These are phyloP conservation scores for Penicillium odoratum DNA, from an alignment of 495 filamentous ascomycete genomes.

Conservation along the genomic window DNA sequence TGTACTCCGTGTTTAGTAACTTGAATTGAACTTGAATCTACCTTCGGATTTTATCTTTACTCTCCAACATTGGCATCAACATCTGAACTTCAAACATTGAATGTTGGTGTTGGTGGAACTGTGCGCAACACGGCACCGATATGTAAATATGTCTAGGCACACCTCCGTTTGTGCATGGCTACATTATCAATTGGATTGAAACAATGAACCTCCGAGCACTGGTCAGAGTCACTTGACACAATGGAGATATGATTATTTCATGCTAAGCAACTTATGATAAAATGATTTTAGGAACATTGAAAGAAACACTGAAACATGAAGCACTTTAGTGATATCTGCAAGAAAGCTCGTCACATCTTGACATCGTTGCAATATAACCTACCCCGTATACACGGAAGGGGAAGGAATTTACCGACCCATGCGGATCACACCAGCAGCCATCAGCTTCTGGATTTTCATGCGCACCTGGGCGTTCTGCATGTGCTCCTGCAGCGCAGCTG, in stretches of 20 bases:
- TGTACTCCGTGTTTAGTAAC: background rate
- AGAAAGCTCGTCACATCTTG: slow-evolving; percentile 24
- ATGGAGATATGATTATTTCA: background rate
- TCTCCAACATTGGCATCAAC: too few relatives aligned
- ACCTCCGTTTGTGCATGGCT: too few relatives aligned
- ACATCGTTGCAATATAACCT: slow-evolving; percentile 21
- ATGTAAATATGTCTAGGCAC: background rate
- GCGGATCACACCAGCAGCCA: slow-evolving; percentile 89
- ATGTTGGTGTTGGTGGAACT: background rate
- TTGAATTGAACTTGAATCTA: background rate
- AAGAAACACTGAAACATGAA: background rate
- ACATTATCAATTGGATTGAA: too few relatives aligned
- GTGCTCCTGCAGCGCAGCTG: slow-evolving; percentile 88
- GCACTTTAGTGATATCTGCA: slow-evolving; percentile 12
- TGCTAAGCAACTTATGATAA: slow-evolving; percentile 13
- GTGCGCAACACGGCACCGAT: background rate
- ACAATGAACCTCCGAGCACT: too few relatives aligned
- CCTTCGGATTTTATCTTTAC: background rate
- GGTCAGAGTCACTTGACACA: background rate
- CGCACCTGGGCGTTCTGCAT: slow-evolving; percentile 88
- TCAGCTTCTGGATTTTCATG: slow-evolving; percentile 86
- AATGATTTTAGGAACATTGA: slow-evolving; percentile 9
- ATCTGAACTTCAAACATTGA: too few relatives aligned
- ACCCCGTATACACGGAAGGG: slow-evolving; percentile 3
- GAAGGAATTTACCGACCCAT: slow-evolving; percentile 56